These are phyloP conservation scores for Capsella rubella DNA, from an alignment of 441 rosid species.

Conservation along the genomic window DNA sequence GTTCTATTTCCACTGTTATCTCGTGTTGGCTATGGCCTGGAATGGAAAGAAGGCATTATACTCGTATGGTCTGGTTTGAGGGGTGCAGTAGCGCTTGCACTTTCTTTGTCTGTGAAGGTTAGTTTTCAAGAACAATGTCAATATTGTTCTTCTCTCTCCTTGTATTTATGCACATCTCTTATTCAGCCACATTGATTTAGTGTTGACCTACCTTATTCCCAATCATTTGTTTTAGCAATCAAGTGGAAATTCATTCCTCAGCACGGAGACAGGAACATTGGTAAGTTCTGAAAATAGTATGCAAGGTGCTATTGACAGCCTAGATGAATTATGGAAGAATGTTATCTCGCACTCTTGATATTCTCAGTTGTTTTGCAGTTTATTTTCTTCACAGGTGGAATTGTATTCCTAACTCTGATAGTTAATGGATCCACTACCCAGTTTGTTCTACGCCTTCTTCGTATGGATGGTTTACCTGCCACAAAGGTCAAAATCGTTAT, in stretches of 20 bases:
- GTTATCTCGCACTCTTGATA: constrained; percentile 2
- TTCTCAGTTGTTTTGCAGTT: constrained; percentile 56
- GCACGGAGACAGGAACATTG: constrained; percentile 78
- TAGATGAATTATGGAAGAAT: constrained; percentile 22
- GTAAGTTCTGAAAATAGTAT: constrained; percentile 52
- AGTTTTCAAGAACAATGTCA: constrained; percentile 43
- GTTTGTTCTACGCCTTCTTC: constrained; percentile 72
- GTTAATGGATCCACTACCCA: constrained; percentile 94
- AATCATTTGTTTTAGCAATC: constrained; percentile 58
- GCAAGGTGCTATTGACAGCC: constrained; percentile 9
- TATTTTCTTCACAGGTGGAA: constrained; percentile 96
- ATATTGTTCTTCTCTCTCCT: constrained; percentile 17
- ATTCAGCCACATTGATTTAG: constrained; percentile 10
- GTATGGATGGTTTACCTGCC: constrained; percentile 75
- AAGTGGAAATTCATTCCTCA: constrained; percentile 59
- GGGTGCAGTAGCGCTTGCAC: constrained; percentile 93
- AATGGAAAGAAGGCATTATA: constrained; percentile 87
- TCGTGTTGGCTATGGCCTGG: constrained; percentile 89
- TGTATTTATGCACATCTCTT: not conserved
- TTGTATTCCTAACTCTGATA: constrained; percentile 86
- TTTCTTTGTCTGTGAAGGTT: constrained; percentile 92
- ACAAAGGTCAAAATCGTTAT: constrained; percentile 63
- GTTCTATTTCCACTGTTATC: constrained; percentile 65
- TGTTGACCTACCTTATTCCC: constrained; percentile 23
- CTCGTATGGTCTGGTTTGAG: constrained; percentile 94